These are phyloP conservation scores for Chlorociboria aeruginascens DNA, from an alignment of 495 filamentous ascomycete species.

Conservation along the genomic window DNA sequence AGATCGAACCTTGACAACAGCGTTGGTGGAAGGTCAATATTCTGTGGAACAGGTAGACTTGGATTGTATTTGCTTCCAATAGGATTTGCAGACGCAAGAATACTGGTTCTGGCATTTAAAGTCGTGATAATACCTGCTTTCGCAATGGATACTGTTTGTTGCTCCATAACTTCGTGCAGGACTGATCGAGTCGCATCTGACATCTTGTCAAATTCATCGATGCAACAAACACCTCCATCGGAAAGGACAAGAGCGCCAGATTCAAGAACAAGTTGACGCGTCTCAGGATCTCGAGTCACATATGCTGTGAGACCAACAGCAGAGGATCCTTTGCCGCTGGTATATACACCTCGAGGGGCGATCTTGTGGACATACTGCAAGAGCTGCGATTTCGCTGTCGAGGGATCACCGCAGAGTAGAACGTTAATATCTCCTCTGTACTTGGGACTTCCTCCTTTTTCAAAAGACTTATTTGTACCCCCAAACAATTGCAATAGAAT, in stretches of 20 bases:
- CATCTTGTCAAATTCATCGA: constrained; percentile 99
- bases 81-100: constrained; percentile 92
- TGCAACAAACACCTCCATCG: constrained; percentile 95
- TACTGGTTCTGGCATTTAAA: constrained; percentile 85
- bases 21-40: constrained; percentile 94
- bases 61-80: constrained; percentile 97
- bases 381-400: constrained; percentile 90
- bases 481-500: constrained; percentile 94
- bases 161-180: constrained; percentile 98
- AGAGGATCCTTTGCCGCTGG: constrained; percentile 91
- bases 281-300: constrained; percentile 89
- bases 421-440: constrained; percentile 98
- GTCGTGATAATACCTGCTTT: constrained; percentile 99
- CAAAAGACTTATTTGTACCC: constrained; percentile 96
- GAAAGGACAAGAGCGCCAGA: constrained; percentile 91
- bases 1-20: constrained; percentile 91
- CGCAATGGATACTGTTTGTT: constrained; percentile 96
- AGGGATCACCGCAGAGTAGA: constrained; percentile 91
- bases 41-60: constrained; percentile 88
- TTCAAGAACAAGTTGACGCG: constrained; percentile 88
- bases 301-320: constrained; percentile 98
- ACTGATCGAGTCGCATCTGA: constrained; percentile 90
- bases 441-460: constrained; percentile 88
- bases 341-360: constrained; percentile 93
- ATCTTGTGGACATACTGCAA: constrained; percentile 95